These are phyloP conservation scores for Zygosaccharomyces rouxii DNA, from an alignment of 805 yeast species.

Conservation along the genomic window DNA sequence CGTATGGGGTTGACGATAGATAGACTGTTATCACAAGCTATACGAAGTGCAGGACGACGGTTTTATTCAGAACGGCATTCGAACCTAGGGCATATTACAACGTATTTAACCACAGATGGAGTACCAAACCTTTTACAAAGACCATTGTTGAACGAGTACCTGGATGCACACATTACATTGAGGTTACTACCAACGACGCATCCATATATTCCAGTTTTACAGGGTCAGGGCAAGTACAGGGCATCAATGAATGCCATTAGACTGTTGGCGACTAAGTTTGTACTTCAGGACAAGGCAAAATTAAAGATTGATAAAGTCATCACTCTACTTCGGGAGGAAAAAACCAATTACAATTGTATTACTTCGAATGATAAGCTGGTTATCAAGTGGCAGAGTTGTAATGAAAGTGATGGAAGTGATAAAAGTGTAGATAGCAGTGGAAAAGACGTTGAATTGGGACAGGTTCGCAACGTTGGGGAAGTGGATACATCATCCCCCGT, in stretches of 20 bases:
- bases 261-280: conserved; percentile 48
- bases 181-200: conserved; percentile 54
- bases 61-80: conserved; percentile 12
- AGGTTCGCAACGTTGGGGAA: conserved; percentile 5
- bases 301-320: conserved; percentile 44
- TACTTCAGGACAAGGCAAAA: conserved; percentile 49
- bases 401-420: conserved; percentile 12
- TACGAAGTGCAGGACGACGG: conserved; percentile 1
- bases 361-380: conserved; percentile 25
- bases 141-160: conserved; percentile 41
- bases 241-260: conserved; percentile 56
- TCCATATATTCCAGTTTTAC: conserved; percentile 51
- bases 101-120: conserved; percentile 40
- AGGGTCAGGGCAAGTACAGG: conserved; percentile 52
- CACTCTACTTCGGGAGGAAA: conserved; percentile 29
- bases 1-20: neutral
- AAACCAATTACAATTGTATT: conserved; percentile 16
- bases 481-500: conserved; percentile 12
- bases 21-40: neutral
- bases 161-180: conserved; percentile 47
- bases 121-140: conserved; percentile 49
- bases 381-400: conserved; percentile 29
- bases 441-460: neutral
- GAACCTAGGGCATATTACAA: conserved; percentile 53
- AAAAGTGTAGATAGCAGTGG: neutral